These are phyloP conservation scores for Citrus mangshanensis DNA, from an alignment of 345 rosid genomes.

Conservation along the genomic window DNA sequence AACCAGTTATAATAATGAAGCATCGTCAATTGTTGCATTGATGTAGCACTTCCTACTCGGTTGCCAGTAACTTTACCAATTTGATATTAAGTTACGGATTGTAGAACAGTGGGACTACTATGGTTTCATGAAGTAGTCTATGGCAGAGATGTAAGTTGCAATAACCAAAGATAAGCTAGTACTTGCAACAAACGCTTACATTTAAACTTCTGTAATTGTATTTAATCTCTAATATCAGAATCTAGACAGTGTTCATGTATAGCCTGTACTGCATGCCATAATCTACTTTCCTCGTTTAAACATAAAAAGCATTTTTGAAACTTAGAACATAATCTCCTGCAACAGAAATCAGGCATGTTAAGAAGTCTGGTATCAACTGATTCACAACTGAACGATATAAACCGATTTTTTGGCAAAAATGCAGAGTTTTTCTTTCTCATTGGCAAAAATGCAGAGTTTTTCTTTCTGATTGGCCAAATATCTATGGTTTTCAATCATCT, in stretches of 20 bases:
- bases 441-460: neutral
- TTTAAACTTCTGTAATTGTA: neutral
- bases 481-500: neutral
- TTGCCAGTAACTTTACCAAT: neutral
- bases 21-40: too few species aligned
- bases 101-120: neutral
- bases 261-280: neutral
- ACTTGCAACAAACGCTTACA: too few species aligned
- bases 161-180: neutral
- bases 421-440: too few species aligned
- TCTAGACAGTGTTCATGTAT: neutral
- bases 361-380: neutral
- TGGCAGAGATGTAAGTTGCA: neutral
- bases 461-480: neutral
- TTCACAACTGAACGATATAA: neutral
- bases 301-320: neutral
- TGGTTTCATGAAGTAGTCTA: neutral
- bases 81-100: neutral
- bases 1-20: too few species aligned
- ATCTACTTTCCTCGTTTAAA: neutral
- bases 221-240: neutral
- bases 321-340: neutral
- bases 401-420: neutral
- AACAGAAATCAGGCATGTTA: neutral
- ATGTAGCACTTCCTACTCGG: too few species aligned